Percentiles rank a stretch among this genome's conserved stretches.
Conservation (phyloP, 78 protist species). For the Dictyostelium citrinum region DNA sequence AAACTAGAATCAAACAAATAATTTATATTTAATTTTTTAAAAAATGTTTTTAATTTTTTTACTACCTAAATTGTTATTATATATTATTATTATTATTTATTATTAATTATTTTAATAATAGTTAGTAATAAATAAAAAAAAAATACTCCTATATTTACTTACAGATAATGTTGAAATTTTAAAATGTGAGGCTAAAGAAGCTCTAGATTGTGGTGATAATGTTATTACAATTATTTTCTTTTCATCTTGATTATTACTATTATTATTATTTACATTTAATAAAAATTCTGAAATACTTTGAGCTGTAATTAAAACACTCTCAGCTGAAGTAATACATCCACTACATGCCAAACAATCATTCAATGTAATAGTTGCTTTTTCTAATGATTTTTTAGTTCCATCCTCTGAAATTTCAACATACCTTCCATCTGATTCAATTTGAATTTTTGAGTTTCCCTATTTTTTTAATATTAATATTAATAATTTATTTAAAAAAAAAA, state of each 20-base stretch:
- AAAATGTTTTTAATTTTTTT: slow-evolving; percentile 12
- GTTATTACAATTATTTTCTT: slow-evolving; percentile 80
- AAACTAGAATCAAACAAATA: slow-evolving; percentile 82
- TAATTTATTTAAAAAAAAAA: background rate
- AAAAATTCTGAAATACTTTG: slow-evolving; percentile 88
- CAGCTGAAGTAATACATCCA: slow-evolving; percentile 98
- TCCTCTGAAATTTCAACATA: slow-evolving; percentile 49
- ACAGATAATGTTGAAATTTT: slow-evolving; percentile 20
- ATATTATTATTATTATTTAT: background rate
- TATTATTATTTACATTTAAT: background rate
- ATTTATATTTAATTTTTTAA: slow-evolving; percentile 37
- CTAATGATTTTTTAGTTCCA: slow-evolving; percentile 62
- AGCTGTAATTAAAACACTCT: slow-evolving; percentile 92
- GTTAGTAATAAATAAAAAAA: background rate
- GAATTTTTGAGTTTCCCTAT: slow-evolving; percentile 25
- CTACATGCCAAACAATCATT: slow-evolving; percentile 97
- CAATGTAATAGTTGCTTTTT: slow-evolving; percentile 86
- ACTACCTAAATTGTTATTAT: background rate
- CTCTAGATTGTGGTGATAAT: slow-evolving; percentile 90
- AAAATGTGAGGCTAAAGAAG: slow-evolving; percentile 89
- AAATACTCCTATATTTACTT: background rate
- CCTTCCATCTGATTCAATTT: slow-evolving; percentile 47
- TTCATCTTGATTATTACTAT: background rate
- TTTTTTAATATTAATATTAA: background rate
- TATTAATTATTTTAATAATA: background rate